These are phyloP conservation scores for Pulveroboletus ravenelii DNA, from an alignment of 768 basidiomycete genomes.

Conservation along the genomic window DNA sequence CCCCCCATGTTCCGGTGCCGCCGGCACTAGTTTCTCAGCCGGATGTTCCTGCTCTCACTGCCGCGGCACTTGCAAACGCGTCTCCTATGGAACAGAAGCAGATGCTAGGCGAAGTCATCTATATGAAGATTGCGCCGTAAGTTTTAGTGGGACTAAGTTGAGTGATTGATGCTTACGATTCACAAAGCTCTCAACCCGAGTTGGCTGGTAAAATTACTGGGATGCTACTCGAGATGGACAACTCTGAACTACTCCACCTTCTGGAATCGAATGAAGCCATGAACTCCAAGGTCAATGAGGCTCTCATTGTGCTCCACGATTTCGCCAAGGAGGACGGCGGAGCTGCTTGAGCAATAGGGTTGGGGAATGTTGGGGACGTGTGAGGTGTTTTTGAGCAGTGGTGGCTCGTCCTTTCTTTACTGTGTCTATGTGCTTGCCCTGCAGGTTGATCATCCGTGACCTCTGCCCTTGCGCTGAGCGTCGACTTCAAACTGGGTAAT, in stretches of 20 bases:
- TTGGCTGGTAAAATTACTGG: slow-evolving; percentile 98
- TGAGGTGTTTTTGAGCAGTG: slow-evolving; percentile 34
- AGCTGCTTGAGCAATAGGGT: not conserved
- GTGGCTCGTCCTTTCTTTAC: slow-evolving; percentile 46
- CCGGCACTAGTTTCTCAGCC: slow-evolving; percentile 41
- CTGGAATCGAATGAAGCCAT: slow-evolving; percentile 80
- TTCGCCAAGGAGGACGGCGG: slow-evolving; percentile 50
- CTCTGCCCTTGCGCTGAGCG: slow-evolving; percentile 37
- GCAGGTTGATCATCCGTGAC: slow-evolving; percentile 34
- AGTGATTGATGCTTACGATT: slow-evolving; percentile 6
- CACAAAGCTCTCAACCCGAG: slow-evolving; percentile 72
- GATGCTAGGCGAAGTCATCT: slow-evolving; percentile 95
- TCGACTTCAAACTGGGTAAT: slow-evolving; percentile 37
- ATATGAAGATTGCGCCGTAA: slow-evolving; percentile 82
- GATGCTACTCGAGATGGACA: slow-evolving; percentile 99
- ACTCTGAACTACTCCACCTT: slow-evolving; percentile 84
- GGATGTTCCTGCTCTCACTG: slow-evolving; percentile 53
- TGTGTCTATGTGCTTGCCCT: slow-evolving; percentile 35
- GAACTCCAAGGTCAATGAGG: slow-evolving; percentile 88
- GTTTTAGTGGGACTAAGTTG: slow-evolving; percentile 24
- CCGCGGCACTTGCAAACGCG: slow-evolving; percentile 56
- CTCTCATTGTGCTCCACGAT: slow-evolving; percentile 82
- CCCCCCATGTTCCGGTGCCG: slow-evolving; percentile 28
- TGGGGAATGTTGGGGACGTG: slow-evolving; percentile 10
- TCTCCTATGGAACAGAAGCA: slow-evolving; percentile 91